Conservation (phyloP, 768 basidiomycete species). For the Amyloporia xantha region DNA sequence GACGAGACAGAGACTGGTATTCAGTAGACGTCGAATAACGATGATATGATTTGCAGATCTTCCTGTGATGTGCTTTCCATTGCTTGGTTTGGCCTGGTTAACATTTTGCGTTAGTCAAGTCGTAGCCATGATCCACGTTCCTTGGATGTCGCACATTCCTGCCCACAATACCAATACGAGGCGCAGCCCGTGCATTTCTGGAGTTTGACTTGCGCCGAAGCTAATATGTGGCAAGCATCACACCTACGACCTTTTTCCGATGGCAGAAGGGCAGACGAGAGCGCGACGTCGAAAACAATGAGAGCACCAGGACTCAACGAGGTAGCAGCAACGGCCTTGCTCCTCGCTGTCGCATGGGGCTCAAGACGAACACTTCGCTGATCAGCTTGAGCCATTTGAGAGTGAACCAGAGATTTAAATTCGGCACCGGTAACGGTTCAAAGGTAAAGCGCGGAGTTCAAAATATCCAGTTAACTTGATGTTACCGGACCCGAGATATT, state of each 20-base stretch:
- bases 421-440: too few species aligned
- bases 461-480: too few species aligned
- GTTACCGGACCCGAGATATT: too few species aligned
- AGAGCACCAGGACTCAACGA: slow-evolving; percentile 38
- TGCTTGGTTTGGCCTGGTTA: slow-evolving; percentile 57
- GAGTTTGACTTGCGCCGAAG: slow-evolving; percentile 28
- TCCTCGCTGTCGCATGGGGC: slow-evolving; percentile 42
- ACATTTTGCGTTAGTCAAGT: not conserved
- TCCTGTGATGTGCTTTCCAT: slow-evolving; percentile 62
- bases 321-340: slow-evolving; percentile 39
- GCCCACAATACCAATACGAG: slow-evolving; percentile 68
- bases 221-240: slow-evolving; percentile 49
- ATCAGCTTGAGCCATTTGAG: too few species aligned
- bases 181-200: slow-evolving; percentile 61
- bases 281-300: slow-evolving; percentile 39
- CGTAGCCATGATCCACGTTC: not conserved
- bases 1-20: slow-evolving; percentile 42
- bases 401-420: too few species aligned
- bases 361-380: slow-evolving; percentile 30
- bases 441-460: too few species aligned
- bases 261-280: slow-evolving; percentile 44
- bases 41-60: slow-evolving; percentile 57
- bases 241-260: slow-evolving; percentile 60
- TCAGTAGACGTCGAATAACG: slow-evolving; percentile 36
- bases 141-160: slow-evolving; percentile 42